Base-by-base conservation (phyloP, 805 yeast species). In the Teunomyces cretensis region DNA sequence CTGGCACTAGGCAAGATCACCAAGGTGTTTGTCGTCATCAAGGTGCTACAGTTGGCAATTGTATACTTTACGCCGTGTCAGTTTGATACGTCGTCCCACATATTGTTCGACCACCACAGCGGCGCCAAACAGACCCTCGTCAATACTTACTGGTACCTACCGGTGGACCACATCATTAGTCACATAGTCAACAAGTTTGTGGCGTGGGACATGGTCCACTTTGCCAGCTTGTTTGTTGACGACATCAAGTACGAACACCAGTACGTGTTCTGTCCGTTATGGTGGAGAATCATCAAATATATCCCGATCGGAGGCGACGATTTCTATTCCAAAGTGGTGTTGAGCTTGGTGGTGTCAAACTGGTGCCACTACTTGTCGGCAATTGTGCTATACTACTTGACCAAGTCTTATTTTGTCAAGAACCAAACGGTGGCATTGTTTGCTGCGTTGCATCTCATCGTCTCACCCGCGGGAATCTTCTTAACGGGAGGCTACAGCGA, bases 191-290 rank as follows among this genome's bases (percentile, higher is more conserved):
- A 77, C 42, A 80, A 78, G 44, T 69, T 88, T 4, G 67, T 87
- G 19, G 75, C 83, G 3, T 92, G 98, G 98, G 99, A 92, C 61
- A 75, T 84, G 1, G 94, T 90, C 0, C 90, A 83, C 62, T 90
- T 86, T 57, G 61, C 78, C 12, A 80, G 82, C 37, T 61, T 83
- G 44, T 79, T 86, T 28, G 58, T 64, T 8, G 62, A 76, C 12
- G 80, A 76, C 0, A 61, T 66, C 12, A 61, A 67, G n/a, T 91
- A 74, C 63, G 98, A 92, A 64, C 96, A 92, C 61, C 96, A 90
- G 64, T 86, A 80, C 75, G 97, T 95, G 4, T 92, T 88, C 60
- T 82, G 95, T 22, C 86, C 86, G 9, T 57, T 80, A 2, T 92
- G 96, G 96, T 75, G 84, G 70, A 58, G 78, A 17, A 38, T 83